Evolutionary conservation across 495 filamentous ascomycete species (phyloP), one percentile per base, ranked within the genome.

Genomic region (Glutinoglossum americanum): DNA sequence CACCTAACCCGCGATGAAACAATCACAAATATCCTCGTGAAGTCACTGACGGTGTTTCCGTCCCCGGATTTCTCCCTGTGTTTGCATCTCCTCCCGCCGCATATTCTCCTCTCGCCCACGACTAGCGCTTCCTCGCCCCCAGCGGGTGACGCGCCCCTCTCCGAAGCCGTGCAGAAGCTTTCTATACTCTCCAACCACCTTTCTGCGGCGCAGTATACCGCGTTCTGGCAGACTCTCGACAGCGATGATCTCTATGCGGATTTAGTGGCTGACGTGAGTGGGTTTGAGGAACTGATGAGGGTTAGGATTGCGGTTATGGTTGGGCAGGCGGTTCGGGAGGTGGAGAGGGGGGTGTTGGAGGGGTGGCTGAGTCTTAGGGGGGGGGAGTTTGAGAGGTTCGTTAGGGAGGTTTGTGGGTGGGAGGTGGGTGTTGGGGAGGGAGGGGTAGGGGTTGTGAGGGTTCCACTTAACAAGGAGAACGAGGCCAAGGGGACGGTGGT

Each of bases 1-100:
- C 89, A 96, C 78, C 89, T 95, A 63, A 81, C 88, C 71, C 88
- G 89, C 70, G 83, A 94, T 64, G 93, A 99, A 72, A 87, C 85
- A 64, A 87, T 88, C 67, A 96, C 93, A 76, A 96, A 96, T 76
- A 83, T 96, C 79, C 87, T 99, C 69, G 86, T 90, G 72, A 97
- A 97, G 79, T 80, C 89, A 59, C 81, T 99, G 65, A 95, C 90
- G 62, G 85, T 94, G 71, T 97, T 99, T 80, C 93, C 93, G 62
- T 84, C 86, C 11, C 85, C 92, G 21, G 89, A 95, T 73, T 97
- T 96, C 82, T 80, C 81, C 63, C 87, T 96, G 62, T 85, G 82
- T 65, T 81, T 97, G 49, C 84, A 93, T 68, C 85, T 99, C 57
- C 89, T 99, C 68, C 83, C 85, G 25, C 74, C 85, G 10, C 76